phyloP scores from a whole-genome alignment of 1,284 basidiomycete species.

The Apiotrichum veenhuisii region DNA sequence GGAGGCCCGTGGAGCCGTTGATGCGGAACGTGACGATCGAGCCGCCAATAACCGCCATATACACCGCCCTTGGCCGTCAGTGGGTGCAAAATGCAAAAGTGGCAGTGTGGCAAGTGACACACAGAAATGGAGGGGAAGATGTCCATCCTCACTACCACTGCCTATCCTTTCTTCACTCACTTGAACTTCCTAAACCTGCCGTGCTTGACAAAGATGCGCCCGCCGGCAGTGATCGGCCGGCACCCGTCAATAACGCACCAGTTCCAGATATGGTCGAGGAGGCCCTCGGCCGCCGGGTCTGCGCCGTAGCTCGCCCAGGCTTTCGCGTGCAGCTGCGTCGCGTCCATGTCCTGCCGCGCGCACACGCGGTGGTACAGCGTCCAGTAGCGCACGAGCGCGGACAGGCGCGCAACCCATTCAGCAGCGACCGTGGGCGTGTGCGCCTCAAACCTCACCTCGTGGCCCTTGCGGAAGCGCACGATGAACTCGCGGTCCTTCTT shows the following conservation, averaged over 20 bases:
- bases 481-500: slow-evolving; percentile 28
- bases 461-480: slow-evolving; percentile 21
- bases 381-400: slow-evolving; percentile 38
- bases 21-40: slow-evolving; percentile 40
- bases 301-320: neutral
- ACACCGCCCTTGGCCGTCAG: slow-evolving; percentile 11
- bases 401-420: slow-evolving; percentile 43
- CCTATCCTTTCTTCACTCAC: too few species aligned
- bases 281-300: neutral
- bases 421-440: slow-evolving; percentile 27
- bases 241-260: slow-evolving; percentile 48
- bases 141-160: too few species aligned
- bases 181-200: slow-evolving; percentile 37
- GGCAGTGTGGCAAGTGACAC: too few species aligned
- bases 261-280: slow-evolving; percentile 40
- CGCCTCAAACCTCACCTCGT: slow-evolving; percentile 20
- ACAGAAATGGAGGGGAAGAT: too few species aligned
- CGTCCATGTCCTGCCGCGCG: slow-evolving; percentile 45
- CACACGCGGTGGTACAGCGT: slow-evolving; percentile 39
- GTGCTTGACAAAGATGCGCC: slow-evolving; percentile 40
- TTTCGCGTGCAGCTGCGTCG: neutral
- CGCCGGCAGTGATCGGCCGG: slow-evolving; percentile 33
- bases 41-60: slow-evolving; percentile 37
- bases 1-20: slow-evolving; percentile 26
- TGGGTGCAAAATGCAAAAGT: too few species aligned